These are phyloP conservation scores for Ophiostoma sp. DNA, from an alignment of 2,329 filamentous ascomycete genomes.

Conservation along the genomic window DNA sequence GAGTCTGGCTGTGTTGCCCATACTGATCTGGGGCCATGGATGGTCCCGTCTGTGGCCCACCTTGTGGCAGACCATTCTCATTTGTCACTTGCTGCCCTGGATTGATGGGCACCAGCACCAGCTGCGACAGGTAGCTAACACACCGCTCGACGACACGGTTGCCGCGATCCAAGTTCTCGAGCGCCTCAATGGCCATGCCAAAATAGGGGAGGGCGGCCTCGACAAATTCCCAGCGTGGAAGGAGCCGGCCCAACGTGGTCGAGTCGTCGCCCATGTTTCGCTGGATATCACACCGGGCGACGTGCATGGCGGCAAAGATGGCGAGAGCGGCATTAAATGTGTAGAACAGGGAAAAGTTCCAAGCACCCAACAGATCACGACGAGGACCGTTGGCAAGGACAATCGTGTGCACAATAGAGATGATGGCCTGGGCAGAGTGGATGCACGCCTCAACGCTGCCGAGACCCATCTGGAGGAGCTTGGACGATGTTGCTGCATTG, in stretches of 20 bases:
- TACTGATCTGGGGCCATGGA: neutral
- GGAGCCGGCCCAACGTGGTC: neutral
- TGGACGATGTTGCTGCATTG: constrained; percentile 28
- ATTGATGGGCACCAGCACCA: constrained; percentile 17
- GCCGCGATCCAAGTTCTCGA: constrained; percentile 20
- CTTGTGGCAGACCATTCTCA: neutral
- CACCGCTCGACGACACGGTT: constrained; percentile 25
- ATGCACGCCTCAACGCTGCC: constrained; percentile 14
- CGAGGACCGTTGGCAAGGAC: constrained; percentile 2
- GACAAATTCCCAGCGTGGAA: constrained; percentile 14
- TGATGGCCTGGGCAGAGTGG: constrained; percentile 18
- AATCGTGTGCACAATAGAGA: constrained; percentile 19
- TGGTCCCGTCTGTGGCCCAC: neutral
- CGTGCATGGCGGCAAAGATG: constrained; percentile 23
- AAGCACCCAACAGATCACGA: constrained; percentile 20
- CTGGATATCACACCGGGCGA: neutral
- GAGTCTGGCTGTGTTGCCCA: neutral
- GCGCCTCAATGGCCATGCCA: constrained; percentile 24
- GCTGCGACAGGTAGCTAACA: constrained; percentile 23
- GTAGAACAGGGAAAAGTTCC: constrained; percentile 23
- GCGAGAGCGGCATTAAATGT: constrained; percentile 23
- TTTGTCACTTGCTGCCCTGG: neutral
- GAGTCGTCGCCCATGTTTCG: neutral
- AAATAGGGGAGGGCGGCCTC: constrained; percentile 19
- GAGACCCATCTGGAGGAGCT: constrained; percentile 22